These are phyloP conservation scores for Chrysosphaeria jannelii DNA, from an alignment of 2,329 filamentous ascomycete species.

Conservation along the genomic window DNA sequence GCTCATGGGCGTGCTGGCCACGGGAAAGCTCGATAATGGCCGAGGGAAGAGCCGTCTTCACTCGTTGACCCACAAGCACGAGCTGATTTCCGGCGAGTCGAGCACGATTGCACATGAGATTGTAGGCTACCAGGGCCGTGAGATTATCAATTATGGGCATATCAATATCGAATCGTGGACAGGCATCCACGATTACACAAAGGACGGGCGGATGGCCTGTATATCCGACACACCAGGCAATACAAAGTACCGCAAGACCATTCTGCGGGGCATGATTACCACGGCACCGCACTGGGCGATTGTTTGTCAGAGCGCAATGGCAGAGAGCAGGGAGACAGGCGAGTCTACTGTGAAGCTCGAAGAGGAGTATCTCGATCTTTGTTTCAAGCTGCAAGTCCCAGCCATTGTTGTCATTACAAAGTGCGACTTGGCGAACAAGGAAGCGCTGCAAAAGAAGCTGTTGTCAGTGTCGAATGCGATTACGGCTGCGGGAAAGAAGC, in stretches of 20 bases:
- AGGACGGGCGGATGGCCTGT: constrained; percentile 50
- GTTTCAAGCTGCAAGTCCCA: constrained; percentile 49
- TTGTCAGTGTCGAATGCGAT: no score
- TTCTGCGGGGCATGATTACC: constrained; percentile 64
- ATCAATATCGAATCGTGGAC: constrained; percentile 78
- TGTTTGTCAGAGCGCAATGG: constrained; percentile 40
- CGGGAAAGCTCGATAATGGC: constrained; percentile 70
- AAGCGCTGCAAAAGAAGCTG: constrained; percentile 32
- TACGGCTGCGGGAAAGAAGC: constrained; percentile 29
- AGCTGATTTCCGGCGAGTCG: constrained; percentile 71
- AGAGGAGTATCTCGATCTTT: constrained; percentile 57
- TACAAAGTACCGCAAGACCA: constrained; percentile 66
- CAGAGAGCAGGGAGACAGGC: no score
- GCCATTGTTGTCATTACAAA: constrained; percentile 72
- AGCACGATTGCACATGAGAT: constrained; percentile 88
- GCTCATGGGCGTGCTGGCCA: constrained; percentile 62
- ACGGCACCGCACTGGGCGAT: constrained; percentile 91
- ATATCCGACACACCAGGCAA: constrained; percentile 81
- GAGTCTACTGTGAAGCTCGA: constrained; percentile 25
- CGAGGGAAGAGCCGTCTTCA: constrained; percentile 69
- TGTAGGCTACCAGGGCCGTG: constrained; percentile 40
- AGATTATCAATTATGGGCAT: constrained; percentile 56
- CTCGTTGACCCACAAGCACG: constrained; percentile 73
- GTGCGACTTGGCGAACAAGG: constrained; percentile 43
- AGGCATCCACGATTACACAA: constrained; percentile 61